Percentiles rank a stretch among this genome's conserved stretches.
phyloP scores from a whole-genome alignment of 1,139 yeast genomes.

The Candida sojae region DNA sequence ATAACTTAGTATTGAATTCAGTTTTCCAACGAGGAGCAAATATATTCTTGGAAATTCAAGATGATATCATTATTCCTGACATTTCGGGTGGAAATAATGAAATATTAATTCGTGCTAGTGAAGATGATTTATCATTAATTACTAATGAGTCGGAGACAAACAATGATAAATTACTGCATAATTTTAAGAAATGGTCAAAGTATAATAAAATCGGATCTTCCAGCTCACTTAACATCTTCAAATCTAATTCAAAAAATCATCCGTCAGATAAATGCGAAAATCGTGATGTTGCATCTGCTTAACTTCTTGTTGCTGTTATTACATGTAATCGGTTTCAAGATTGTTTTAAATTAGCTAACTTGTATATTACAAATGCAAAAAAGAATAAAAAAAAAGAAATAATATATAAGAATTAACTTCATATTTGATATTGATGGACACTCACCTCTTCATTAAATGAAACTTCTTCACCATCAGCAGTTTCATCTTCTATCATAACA shows the following conservation, averaged over 20 bases:
- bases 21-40: conserved; percentile 12
- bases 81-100: conserved; percentile 1
- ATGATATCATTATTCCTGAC: conserved; percentile 3
- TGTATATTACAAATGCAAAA: conserved; percentile 1
- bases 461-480: not conserved
- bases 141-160: conserved; percentile 1
- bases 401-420: conserved; percentile 1
- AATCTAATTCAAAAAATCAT: not conserved
- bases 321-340: not conserved
- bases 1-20: conserved; percentile 10
- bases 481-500: conserved; percentile 2
- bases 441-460: not conserved
- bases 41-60: conserved; percentile 10
- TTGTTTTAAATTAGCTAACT: conserved; percentile 2
- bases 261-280: not conserved
- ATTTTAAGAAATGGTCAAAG: conserved; percentile 2
- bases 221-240: not conserved
- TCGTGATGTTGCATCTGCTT: not conserved
- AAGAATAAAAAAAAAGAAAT: not conserved
- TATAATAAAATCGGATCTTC: not conserved
- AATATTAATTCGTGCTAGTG: not conserved
- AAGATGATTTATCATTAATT: conserved; percentile 4
- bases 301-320: not conserved
- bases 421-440: conserved; percentile 1
- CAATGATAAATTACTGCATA: not conserved